These are phyloP conservation scores for Candida peoriensis DNA, from an alignment of 805 yeast genomes.

Conservation along the genomic window DNA sequence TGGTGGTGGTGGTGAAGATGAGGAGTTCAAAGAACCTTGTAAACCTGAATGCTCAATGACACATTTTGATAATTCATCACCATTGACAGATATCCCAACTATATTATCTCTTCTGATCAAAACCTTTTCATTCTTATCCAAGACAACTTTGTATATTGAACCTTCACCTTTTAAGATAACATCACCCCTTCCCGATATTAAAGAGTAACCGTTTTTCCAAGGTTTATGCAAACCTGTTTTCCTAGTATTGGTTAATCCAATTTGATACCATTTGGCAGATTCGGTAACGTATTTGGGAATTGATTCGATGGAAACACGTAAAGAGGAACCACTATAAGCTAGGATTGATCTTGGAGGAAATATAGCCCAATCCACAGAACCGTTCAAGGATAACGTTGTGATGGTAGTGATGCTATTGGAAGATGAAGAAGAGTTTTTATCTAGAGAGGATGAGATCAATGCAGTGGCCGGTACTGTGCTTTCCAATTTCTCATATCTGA, in stretches of 20 bases:
- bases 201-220: conserved; percentile 36
- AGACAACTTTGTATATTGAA: conserved; percentile 41
- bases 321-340: conserved; percentile 48
- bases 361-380: conserved; percentile 59
- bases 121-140: conserved; percentile 43
- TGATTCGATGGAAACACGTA: conserved; percentile 32
- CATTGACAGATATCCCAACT: conserved; percentile 46
- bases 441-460: conserved; percentile 10
- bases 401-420: conserved; percentile 23
- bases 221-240: conserved; percentile 38
- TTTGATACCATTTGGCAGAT: conserved; percentile 19
- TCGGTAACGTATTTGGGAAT: conserved; percentile 34
- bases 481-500: conserved; percentile 42
- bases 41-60: neutral
- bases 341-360: conserved; percentile 43
- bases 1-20: neutral
- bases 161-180: conserved; percentile 53
- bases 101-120: conserved; percentile 41
- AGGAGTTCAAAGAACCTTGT: conserved; percentile 1
- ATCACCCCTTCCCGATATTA: conserved; percentile 54
- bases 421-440: conserved; percentile 6
- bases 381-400: conserved; percentile 41
- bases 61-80: conserved; percentile 20
- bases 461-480: conserved; percentile 25
- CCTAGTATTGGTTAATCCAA: conserved; percentile 16